A percentile compares a stretch with the other conserved stretches of the same genome.
Conservation (phyloP, 1,284 basidiomycete species). For the Marasmius fiardii region DNA sequence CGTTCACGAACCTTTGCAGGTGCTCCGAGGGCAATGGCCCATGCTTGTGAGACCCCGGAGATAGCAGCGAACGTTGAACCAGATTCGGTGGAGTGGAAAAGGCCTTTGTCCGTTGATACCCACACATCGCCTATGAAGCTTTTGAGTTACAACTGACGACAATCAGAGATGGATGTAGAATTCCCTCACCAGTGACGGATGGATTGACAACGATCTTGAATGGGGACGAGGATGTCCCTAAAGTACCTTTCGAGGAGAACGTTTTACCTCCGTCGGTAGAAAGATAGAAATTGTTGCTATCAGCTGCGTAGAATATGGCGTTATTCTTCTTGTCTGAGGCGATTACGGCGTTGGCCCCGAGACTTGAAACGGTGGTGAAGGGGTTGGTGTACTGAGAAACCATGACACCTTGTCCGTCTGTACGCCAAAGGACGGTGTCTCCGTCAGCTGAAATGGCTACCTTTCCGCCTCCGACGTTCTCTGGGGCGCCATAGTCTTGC, state of each 20-base stretch:
- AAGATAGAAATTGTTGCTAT: conserved; percentile 52
- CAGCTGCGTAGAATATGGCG: conserved; percentile 55
- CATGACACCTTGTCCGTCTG: conserved; percentile 40
- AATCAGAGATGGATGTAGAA: neutral
- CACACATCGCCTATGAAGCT: conserved; percentile 46
- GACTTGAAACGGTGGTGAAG: conserved; percentile 45
- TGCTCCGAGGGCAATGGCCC: conserved; percentile 57
- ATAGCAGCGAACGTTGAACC: conserved; percentile 49
- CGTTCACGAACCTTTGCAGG: conserved; percentile 30
- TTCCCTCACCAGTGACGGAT: conserved; percentile 27
- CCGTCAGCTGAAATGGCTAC: conserved; percentile 57
- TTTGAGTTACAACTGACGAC: neutral
- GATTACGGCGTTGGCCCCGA: conserved; percentile 51
- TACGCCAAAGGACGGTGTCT: conserved; percentile 56
- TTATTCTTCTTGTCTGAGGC: conserved; percentile 61
- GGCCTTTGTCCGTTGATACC: conserved; percentile 58
- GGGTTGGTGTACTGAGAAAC: conserved; percentile 39
- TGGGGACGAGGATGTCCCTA: conserved; percentile 47
- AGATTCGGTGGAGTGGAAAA: conserved; percentile 57
- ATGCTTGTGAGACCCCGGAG: conserved; percentile 46
- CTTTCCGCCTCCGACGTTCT: conserved; percentile 49
- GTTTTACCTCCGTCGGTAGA: conserved; percentile 53
- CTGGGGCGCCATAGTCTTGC: conserved; percentile 50
- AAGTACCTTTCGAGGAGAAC: conserved; percentile 39
- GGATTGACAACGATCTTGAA: conserved; percentile 53